Evolutionary conservation across 768 basidiomycete species (phyloP), one percentile per base, ranked within the genome.

Genomic region (Strobilomyces confusus): DNA sequence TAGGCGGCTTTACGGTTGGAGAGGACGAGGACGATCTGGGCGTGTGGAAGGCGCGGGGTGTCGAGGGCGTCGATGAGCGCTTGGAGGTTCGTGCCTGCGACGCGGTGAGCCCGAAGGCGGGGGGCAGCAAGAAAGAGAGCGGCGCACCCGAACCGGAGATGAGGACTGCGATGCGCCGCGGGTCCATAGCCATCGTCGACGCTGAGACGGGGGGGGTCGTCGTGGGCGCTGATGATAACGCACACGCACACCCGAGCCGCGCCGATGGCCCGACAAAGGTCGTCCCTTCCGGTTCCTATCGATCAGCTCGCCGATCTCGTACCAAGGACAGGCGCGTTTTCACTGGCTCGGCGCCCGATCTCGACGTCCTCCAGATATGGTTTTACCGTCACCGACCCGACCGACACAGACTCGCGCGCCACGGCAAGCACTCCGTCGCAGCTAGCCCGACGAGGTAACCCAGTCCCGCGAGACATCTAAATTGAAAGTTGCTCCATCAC

Each of bases 1-100:
- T 87, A 90, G 2, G 93, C 95, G 12, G 86, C 84, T 63, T 94
- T 93, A 40, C 93, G 83, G 68, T 95, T 97, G 3, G 95, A 97
- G 52, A 98, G 70, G 36, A 98, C 95, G 62, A 89, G 80, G 46
- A 76, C 78, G 66, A 99, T 89, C 48, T 75, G 68, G 2, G 87
- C 75, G 57, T 85, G 68, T 3, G 92, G 87, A 17, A 23, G 95
- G 76, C n/a, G 77, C 66, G n/a, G 82, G 74, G 90, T 89, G 59
- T 82, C 77, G 59, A 81, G 80, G 13, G 94, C 92, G 71, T 98
- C 89, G 63, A 99, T 89, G 56, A 98, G 81, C 1, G 97, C 95
- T 73, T 98, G 94, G 12, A 99, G 83, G 72, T 99, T 99, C 22
- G 90, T 89, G 38, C 97, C 95, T 98, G 36, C 20, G 38, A 17